phyloP scores from a whole-genome alignment of 352 stramenopile species.

The Elongisporangium undulatum region DNA sequence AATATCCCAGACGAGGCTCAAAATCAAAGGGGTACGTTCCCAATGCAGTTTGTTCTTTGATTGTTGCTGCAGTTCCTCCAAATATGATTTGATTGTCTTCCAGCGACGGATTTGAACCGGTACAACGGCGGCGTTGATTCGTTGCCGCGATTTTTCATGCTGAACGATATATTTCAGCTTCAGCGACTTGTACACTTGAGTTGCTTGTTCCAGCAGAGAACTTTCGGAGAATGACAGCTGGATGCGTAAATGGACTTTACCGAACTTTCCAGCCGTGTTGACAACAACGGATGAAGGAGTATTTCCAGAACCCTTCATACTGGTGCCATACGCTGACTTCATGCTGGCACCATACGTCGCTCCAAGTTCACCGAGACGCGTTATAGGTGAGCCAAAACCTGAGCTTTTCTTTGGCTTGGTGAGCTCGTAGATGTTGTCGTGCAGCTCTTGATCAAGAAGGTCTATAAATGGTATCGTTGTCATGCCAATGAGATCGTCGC shows the following conservation, averaged over 20 bases:
- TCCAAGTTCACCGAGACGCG: background rate
- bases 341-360: background rate
- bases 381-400: background rate
- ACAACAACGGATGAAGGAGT: background rate
- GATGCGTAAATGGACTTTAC: constrained; percentile 41
- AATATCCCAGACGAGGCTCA: constrained; percentile 73
- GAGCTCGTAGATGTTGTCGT: constrained; percentile 56
- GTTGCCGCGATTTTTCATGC: constrained; percentile 42
- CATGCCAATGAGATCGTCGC: constrained; percentile 47
- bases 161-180: constrained; percentile 61
- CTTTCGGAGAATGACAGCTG: constrained; percentile 53
- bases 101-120: constrained; percentile 55
- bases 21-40: constrained; percentile 52
- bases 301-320: background rate
- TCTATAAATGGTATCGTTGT: constrained; percentile 63
- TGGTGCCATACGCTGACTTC: background rate
- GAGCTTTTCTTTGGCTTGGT: constrained; percentile 16
- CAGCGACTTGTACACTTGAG: constrained; percentile 51
- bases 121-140: constrained; percentile 60
- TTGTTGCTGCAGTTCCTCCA: constrained; percentile 50
- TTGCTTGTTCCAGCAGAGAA: constrained; percentile 60
- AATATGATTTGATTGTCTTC: constrained; percentile 47
- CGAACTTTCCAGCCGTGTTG: constrained; percentile 7
- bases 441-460: constrained; percentile 54
- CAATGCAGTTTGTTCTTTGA: constrained; percentile 51